Conservation (phyloP, 129 eudicot species). For the Heracleum sosnowskyi region DNA sequence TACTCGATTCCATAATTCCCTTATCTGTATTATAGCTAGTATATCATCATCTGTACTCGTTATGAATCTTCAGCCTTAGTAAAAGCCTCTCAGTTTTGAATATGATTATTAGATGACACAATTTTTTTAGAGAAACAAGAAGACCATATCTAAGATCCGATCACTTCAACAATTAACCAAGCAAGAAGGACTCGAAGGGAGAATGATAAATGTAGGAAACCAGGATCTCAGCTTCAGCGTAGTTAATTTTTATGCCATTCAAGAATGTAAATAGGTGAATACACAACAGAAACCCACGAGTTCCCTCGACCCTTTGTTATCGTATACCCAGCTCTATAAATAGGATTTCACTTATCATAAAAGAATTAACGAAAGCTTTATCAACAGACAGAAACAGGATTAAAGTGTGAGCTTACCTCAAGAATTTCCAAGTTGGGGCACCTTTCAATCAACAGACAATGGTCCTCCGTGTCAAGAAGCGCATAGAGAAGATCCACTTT, state of each 20-base stretch:
- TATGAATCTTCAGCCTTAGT: background rate
- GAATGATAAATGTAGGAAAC: background rate
- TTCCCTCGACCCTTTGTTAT: background rate
- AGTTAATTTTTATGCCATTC: background rate
- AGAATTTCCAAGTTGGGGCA: slow-evolving; percentile 85
- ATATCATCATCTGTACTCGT: background rate
- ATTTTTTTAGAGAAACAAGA: background rate
- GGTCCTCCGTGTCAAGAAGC: slow-evolving; percentile 63
- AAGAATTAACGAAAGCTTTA: background rate
- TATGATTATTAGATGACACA: background rate
- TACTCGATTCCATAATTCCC: no score
- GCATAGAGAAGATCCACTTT: slow-evolving; percentile 74
- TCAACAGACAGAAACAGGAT: background rate
- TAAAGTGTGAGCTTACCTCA: slow-evolving; percentile 44
- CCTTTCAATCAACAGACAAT: slow-evolving; percentile 44
- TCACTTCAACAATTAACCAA: background rate
- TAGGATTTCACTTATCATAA: background rate
- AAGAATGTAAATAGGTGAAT: background rate
- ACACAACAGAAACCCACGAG: background rate
- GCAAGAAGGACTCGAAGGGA: background rate
- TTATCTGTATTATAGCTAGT: no score
- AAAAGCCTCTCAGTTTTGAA: background rate
- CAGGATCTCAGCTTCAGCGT: background rate
- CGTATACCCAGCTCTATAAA: background rate
- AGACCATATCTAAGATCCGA: background rate